Evolutionary conservation across 805 yeast genomes (phyloP), one percentile per base, ranked within the genome.

Genomic region (Brettanomyces bruxellensis): DNA sequence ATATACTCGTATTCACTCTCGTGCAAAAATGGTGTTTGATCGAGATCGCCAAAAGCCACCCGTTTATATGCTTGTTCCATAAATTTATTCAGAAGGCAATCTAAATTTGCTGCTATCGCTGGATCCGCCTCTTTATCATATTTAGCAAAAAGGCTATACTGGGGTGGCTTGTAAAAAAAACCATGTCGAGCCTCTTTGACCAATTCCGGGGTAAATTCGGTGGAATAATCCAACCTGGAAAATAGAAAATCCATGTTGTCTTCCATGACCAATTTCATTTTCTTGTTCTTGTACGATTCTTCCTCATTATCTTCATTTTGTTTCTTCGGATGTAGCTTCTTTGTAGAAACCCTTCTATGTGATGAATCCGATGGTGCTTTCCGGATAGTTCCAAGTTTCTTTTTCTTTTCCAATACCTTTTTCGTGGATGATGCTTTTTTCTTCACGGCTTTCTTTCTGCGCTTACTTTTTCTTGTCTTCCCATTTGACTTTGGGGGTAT

Each of bases 1-100:
- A 59, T 48, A 44, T 55, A 59, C 14, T 54, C 40, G 34, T 54
- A 57, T 30, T 59, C 64, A 13, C 50, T 45, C 24, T 59, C 60
- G 45, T 59, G 64, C 11, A 59, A 45, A 45, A 45, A 59, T 24
- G 48, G 44, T 3, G 24, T 28, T 9, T 50, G 7, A 25, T 53
- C 59, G 12, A 50, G 30, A 3, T 41, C 36, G n/a, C 40, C 34
- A 4, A 55, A 57, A 23, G 47, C 49, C 23, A 47, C 53, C 38
- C 52, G 49, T 35, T 53, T 58, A 7, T 25, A 48, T 4, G 46
- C 25, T 30, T 57, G 61, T 24, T 47, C 14, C 3, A 55, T 37
- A 37, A 54, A 54, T 7, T 51, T 51, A 41, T 52, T 51, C 39
- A 59, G 45, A 11, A 55, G 40, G 13, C 35, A 18, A 47, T 59